Base-by-base conservation (phyloP, 2,329 filamentous ascomycete genomes). In the Teratosphaeria epicoccoides region DNA sequence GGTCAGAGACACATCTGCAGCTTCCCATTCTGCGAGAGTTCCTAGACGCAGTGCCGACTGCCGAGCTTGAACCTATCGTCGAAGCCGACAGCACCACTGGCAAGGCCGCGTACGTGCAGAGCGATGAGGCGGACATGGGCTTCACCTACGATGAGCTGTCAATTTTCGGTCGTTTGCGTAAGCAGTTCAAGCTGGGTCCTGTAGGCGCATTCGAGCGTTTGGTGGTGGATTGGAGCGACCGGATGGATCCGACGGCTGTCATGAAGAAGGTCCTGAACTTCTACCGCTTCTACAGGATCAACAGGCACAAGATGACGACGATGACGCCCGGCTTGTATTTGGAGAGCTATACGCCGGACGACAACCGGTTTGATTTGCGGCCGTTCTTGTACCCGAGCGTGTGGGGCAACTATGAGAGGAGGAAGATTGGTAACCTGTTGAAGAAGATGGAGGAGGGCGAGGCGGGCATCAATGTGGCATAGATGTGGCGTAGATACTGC, bases 21-120 rank as follows among this genome's bases (percentile, higher is more conserved):
- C 68, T 90, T 1, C 82, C 83, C 0, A 79, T 85, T 49, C 75
- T 88, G 1, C 67, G 79, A 9, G 75, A 80, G 9, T 90, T 89
- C 69, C 67, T 89, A 37, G 72, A 74, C 11, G 84, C 72, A 5
- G 69, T 70, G 0, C 73, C 72, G 2, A 76, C 73, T 0, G 72
- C 72, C 10, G 73, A 76, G 54, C 68, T 76, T 63, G 79, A 85
- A 59, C 85, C 85, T 6, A 79, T 86, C 46, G 84, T 82, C 0
- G 73, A 76, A 1, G 73, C 72, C 14, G 33, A 40, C 33, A 40
- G 14, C 33, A 40, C 14, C 33, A 40, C 33, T 7, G 33, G 33
- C 5, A 40, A 40, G 10, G 14, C 33, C n/a, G 23, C 46, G 17
- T 84, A 85, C 59, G 74, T 76, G 4, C 78, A 82, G 56, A 72